Evolutionary conservation across 495 filamentous ascomycete genomes (phyloP).

Genomic region (Podospora anserina): DNA sequence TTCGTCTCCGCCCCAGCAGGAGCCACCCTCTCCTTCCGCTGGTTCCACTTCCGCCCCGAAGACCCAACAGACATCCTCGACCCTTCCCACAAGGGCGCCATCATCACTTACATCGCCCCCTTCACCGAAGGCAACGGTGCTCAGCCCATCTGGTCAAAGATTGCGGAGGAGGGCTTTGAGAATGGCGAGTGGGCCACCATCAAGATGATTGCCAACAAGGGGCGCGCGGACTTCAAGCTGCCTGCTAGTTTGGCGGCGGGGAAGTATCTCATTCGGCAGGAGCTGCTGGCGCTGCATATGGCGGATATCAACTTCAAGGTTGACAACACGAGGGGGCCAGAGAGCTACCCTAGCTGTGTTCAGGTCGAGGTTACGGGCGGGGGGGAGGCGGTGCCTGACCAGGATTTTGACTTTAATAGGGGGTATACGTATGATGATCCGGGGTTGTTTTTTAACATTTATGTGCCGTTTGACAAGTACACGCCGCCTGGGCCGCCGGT

Average conservation of each 20-base stretch:
- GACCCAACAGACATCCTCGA: conserved; percentile 46
- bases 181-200: conserved; percentile 41
- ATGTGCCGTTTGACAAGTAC: conserved; percentile 22
- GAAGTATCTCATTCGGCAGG: conserved; percentile 42
- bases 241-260: conserved; percentile 34
- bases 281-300: conserved; percentile 41
- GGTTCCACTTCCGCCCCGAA: conserved; percentile 41
- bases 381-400: conserved; percentile 29
- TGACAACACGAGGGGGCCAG: conserved; percentile 30
- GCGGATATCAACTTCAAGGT: conserved; percentile 37
- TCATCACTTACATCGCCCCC: conserved; percentile 48
- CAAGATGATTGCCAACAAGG: conserved; percentile 40
- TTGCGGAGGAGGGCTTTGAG: conserved; percentile 42
- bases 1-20: conserved; percentile 40
- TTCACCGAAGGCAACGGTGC: conserved; percentile 33
- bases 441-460: conserved; percentile 41
- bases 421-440: conserved; percentile 34
- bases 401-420: conserved; percentile 30
- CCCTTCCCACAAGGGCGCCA: conserved; percentile 45
- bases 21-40: conserved; percentile 41
- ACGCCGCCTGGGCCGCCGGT: conserved; percentile 17
- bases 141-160: conserved; percentile 48
- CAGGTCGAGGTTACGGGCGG: conserved; percentile 41
- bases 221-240: conserved; percentile 44
- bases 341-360: conserved; percentile 42